Percentiles rank a stretch among this genome's conserved stretches.
Conservation (phyloP, 768 basidiomycete species). For the Lactarius deliciosus region DNA sequence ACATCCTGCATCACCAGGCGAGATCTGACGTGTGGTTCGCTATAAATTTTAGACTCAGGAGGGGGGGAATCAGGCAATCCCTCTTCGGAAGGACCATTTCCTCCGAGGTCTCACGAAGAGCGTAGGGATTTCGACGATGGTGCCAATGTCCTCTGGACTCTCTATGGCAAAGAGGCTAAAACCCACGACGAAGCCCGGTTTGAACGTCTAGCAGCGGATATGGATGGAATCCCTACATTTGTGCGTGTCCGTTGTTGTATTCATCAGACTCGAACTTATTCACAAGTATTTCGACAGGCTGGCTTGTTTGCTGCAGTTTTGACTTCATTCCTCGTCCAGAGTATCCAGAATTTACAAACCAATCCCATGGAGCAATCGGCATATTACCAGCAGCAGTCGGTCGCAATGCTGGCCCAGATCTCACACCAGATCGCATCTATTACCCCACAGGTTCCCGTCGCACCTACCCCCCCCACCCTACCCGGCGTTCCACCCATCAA, state of each 20-base stretch:
- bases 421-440: too few species aligned
- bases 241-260: neutral
- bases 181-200: neutral
- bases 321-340: neutral
- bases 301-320: neutral
- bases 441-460: neutral
- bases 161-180: neutral
- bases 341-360: neutral
- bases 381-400: too few species aligned
- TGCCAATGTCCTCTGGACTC: neutral
- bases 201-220: neutral
- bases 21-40: neutral
- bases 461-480: neutral
- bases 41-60: neutral
- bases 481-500: neutral
- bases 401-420: too few species aligned
- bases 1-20: neutral
- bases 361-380: neutral
- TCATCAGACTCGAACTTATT: neutral
- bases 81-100: neutral
- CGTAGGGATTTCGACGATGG: neutral
- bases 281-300: neutral
- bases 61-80: neutral
- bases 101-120: neutral
- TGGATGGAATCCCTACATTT: neutral